Evolutionary conservation across 2,329 filamentous ascomycete genomes (phyloP).

Genomic region (Xylaria sp.): DNA sequence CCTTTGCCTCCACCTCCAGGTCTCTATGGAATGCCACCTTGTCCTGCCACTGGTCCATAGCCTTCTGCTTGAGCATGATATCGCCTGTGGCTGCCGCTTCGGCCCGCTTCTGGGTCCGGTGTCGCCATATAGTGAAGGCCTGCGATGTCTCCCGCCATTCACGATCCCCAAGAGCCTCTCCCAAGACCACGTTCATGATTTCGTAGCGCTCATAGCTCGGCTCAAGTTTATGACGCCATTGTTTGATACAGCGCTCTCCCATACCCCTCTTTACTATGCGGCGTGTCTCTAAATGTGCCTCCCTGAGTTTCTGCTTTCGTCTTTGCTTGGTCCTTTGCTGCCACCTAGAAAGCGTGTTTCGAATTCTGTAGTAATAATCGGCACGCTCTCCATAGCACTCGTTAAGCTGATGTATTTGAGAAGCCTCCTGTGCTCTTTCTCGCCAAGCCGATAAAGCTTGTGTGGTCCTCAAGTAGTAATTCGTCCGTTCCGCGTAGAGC

Average conservation of each 20-base stretch:
- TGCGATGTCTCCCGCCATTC: slow-evolving; percentile 40
- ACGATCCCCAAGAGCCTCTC: slow-evolving; percentile 40
- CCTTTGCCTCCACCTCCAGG: slow-evolving; percentile 38
- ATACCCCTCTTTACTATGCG: slow-evolving; percentile 49
- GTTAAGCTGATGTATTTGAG: slow-evolving; percentile 40
- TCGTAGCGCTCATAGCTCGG: slow-evolving; percentile 43
- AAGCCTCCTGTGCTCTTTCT: slow-evolving; percentile 35
- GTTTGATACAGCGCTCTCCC: slow-evolving; percentile 45
- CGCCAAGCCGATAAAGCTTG: slow-evolving; percentile 46
- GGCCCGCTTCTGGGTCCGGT: slow-evolving; percentile 39
- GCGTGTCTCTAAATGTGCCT: slow-evolving; percentile 49
- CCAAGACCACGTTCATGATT: slow-evolving; percentile 42
- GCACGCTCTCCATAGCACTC: slow-evolving; percentile 43
- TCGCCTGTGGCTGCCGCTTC: slow-evolving; percentile 38
- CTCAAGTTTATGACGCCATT: slow-evolving; percentile 45
- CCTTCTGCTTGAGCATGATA: slow-evolving; percentile 40
- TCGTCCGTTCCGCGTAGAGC: slow-evolving; percentile 44
- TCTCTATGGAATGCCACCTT: slow-evolving; percentile 35
- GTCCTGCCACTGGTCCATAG: slow-evolving; percentile 44
- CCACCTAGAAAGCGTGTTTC: slow-evolving; percentile 42
- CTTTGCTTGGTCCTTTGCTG: slow-evolving; percentile 42
- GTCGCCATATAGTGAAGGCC: slow-evolving; percentile 45
- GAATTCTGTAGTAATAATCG: slow-evolving; percentile 47
- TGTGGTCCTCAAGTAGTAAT: slow-evolving; percentile 45
- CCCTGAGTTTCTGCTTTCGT: slow-evolving; percentile 47